These are phyloP conservation scores for Geotrichum ghanense DNA, from an alignment of 805 yeast species.

Conservation along the genomic window DNA sequence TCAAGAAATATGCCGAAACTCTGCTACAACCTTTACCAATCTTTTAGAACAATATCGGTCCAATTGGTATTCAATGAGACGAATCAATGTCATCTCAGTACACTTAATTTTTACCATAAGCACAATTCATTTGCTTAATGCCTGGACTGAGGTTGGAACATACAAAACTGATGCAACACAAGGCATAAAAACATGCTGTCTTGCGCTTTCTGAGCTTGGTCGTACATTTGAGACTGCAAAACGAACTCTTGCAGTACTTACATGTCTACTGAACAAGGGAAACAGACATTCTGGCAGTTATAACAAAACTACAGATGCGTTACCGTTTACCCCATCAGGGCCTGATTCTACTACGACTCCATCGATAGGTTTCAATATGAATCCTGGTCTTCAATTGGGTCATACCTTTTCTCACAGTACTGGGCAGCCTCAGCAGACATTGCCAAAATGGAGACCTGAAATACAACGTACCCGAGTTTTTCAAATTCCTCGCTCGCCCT, in stretches of 20 bases:
- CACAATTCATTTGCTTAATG: constrained; percentile 5
- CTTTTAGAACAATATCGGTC: constrained; percentile 8
- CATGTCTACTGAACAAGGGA: background rate
- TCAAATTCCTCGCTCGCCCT: background rate
- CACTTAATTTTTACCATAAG: constrained; percentile 14
- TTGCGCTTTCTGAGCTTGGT: background rate
- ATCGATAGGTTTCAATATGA: background rate
- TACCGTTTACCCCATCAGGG: no score
- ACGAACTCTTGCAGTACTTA: background rate
- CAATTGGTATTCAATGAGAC: constrained; percentile 9
- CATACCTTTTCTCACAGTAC: no score
- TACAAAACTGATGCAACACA: background rate
- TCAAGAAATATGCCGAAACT: constrained; percentile 7
- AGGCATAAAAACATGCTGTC: background rate
- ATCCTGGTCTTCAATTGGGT: no score
- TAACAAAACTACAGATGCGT: no score
- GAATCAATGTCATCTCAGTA: constrained; percentile 12
- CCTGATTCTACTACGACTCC: no score
- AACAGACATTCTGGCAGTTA: background rate
- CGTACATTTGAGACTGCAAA: background rate
- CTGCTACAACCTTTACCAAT: constrained; percentile 7
- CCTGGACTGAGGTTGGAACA: constrained; percentile 2
- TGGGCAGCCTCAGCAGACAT: background rate
- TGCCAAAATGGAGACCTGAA: background rate
- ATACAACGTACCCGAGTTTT: background rate